Evolutionary conservation across 139 green algal genomes (phyloP).

Genomic region (Tetraselmis chui): DNA sequence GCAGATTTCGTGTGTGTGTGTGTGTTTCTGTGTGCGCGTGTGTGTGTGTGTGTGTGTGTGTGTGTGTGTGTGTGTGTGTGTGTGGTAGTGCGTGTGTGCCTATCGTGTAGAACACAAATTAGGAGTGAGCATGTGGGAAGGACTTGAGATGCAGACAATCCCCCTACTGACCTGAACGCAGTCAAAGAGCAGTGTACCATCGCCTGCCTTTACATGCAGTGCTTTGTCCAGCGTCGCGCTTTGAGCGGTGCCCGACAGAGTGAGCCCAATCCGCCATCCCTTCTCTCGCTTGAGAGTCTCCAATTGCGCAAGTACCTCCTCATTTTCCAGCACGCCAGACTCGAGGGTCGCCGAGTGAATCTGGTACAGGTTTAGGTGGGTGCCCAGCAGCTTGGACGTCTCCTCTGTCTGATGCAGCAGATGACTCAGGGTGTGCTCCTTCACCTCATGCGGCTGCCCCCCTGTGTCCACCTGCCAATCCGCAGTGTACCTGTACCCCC

Average conservation of each 20-base stretch:
- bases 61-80: too few species aligned
- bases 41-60: too few species aligned
- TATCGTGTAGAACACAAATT: too few species aligned
- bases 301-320: conserved; percentile 34
- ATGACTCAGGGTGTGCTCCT: conserved; percentile 44
- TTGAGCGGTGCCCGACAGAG: conserved; percentile 29
- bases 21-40: too few species aligned
- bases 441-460: conserved; percentile 48
- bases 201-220: conserved; percentile 16
- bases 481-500: conserved; percentile 47
- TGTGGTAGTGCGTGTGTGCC: too few species aligned
- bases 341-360: conserved; percentile 53
- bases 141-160: too few species aligned
- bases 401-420: conserved; percentile 30
- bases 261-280: conserved; percentile 39
- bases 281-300: conserved; percentile 20
- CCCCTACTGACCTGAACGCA: conserved; percentile 29
- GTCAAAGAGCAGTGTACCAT: conserved; percentile 38
- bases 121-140: too few species aligned
- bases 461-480: conserved; percentile 40
- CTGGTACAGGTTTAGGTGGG: conserved; percentile 43
- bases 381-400: conserved; percentile 22
- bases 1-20: too few species aligned
- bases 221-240: conserved; percentile 25
- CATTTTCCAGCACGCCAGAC: conserved; percentile 34